Evolutionary conservation across 441 rosid genomes (phyloP), one percentile per base, ranked within the genome.

Genomic region (Lepidium campestre): DNA sequence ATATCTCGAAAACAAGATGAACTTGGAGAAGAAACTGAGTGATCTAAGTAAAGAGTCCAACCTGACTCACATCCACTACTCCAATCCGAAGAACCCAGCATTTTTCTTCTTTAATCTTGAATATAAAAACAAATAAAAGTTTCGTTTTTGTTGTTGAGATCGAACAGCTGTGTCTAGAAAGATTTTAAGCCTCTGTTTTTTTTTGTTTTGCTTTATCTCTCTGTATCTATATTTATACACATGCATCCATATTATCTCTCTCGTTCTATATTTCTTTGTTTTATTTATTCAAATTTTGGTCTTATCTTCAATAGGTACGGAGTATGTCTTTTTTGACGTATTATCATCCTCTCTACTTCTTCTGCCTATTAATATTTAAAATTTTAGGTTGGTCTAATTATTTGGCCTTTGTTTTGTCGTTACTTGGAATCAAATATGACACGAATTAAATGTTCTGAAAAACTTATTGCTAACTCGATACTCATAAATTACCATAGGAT

Each of bases 61-160:
- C 98, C 98, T 22, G 98, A 90, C 64, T 93, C 98, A 61, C 98
- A 88, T 17, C 88, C 97, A 68, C 90, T 88, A 22, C 85, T 81
- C 67, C 86, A 79, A 62, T 83, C 94, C 12, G 90, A 84, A 11
- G 73, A 76, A 50, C 77, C 67, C 46, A 44, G 52, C 68, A 65
- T 72, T 72, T 50, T 49, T 49, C 36, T 13, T 36, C 44, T 46
- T 56, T 20, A 9, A 14, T 32, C 20, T 31, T 60, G 9, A 40
- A 44, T 40, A n/a, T 15, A 3, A 13, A 3, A 52, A 55, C 22
- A 4, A 35, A 14, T 3, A 13, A 3, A 5, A 3, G 1, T 9
- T 36, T 15, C 11, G 23, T 45, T 10, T 46, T 46, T 41, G 39
- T 25, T 55, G 22, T 63, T 29, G 20, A 44, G 44, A 46, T 62